Conservation (phyloP, 2,329 filamentous ascomycete species). For the Mollisia scopiformis region DNA sequence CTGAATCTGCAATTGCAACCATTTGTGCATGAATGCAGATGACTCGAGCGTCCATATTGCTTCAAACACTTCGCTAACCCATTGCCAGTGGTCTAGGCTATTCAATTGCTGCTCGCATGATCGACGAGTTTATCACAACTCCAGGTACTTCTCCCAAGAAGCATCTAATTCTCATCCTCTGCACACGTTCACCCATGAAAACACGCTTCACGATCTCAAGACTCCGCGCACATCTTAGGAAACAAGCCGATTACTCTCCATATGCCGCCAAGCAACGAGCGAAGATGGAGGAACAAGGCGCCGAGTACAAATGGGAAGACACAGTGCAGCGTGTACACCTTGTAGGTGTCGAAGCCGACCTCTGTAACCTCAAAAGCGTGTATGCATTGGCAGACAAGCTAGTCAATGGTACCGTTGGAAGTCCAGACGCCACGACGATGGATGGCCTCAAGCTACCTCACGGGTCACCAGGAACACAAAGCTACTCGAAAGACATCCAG, state of each 20-base stretch:
- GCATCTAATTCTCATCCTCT: slow-evolving; percentile 79
- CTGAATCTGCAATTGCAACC: too few species aligned
- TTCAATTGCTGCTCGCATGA: slow-evolving; percentile 79
- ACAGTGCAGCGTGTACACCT: slow-evolving; percentile 58
- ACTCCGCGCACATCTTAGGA: slow-evolving; percentile 64
- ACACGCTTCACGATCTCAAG: slow-evolving; percentile 70
- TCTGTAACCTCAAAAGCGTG: slow-evolving; percentile 59
- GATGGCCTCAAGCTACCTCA: slow-evolving; percentile 35
- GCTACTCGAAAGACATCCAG: slow-evolving; percentile 28
- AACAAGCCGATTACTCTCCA: slow-evolving; percentile 43
- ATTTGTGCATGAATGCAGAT: background rate
- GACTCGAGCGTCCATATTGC: background rate
- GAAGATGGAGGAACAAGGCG: slow-evolving; percentile 58
- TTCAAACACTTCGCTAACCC: slow-evolving; percentile 33
- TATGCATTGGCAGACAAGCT: slow-evolving; percentile 35
- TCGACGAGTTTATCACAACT: slow-evolving; percentile 83
- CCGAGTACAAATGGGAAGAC: slow-evolving; percentile 49
- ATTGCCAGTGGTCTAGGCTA: slow-evolving; percentile 78
- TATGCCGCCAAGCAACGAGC: slow-evolving; percentile 50
- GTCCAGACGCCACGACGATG: slow-evolving; percentile 36
- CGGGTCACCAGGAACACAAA: slow-evolving; percentile 36
- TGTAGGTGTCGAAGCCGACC: slow-evolving; percentile 59
- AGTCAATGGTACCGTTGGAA: slow-evolving; percentile 37
- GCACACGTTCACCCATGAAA: slow-evolving; percentile 77
- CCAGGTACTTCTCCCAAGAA: slow-evolving; percentile 66